These are phyloP conservation scores for Phytopythium delawarense DNA, from an alignment of 352 stramenopile genomes.

Conservation along the genomic window DNA sequence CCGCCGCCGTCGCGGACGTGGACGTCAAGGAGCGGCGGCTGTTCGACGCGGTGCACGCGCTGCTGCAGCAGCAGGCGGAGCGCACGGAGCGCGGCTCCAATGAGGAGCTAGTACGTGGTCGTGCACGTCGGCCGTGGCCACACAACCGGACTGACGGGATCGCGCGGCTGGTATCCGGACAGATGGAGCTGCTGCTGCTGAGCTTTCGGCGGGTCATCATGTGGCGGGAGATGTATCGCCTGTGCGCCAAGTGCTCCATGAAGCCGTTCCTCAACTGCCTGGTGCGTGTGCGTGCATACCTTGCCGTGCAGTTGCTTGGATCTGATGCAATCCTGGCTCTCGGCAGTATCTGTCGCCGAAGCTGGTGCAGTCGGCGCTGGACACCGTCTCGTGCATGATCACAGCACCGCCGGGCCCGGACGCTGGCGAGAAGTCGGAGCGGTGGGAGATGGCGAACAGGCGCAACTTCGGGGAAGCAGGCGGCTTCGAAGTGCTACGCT, in stretches of 20 bases:
- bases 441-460: slow-evolving; percentile 72
- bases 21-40: slow-evolving; percentile 78
- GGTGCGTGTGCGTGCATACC: slow-evolving; percentile 14
- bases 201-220: slow-evolving; percentile 72
- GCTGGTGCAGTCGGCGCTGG: slow-evolving; percentile 50
- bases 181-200: slow-evolving; percentile 64
- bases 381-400: slow-evolving; percentile 62
- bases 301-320: not conserved
- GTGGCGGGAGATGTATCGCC: slow-evolving; percentile 77
- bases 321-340: not conserved
- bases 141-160: not conserved
- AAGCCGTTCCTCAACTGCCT: slow-evolving; percentile 78
- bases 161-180: not conserved
- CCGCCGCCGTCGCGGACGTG: slow-evolving; percentile 21
- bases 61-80: slow-evolving; percentile 66
- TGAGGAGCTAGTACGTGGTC: slow-evolving; percentile 38
- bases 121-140: not conserved
- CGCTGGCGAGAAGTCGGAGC: slow-evolving; percentile 54
- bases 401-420: slow-evolving; percentile 47
- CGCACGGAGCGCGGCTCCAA: slow-evolving; percentile 43
- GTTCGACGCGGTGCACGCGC: slow-evolving; percentile 65
- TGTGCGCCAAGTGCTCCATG: slow-evolving; percentile 78
- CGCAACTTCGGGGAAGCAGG: slow-evolving; percentile 70
- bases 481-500: slow-evolving; percentile 64
- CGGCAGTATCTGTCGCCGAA: slow-evolving; percentile 45